Conservation (phyloP, 371 early-diverging fungal genomes). For the Smittium mucronatum region DNA sequence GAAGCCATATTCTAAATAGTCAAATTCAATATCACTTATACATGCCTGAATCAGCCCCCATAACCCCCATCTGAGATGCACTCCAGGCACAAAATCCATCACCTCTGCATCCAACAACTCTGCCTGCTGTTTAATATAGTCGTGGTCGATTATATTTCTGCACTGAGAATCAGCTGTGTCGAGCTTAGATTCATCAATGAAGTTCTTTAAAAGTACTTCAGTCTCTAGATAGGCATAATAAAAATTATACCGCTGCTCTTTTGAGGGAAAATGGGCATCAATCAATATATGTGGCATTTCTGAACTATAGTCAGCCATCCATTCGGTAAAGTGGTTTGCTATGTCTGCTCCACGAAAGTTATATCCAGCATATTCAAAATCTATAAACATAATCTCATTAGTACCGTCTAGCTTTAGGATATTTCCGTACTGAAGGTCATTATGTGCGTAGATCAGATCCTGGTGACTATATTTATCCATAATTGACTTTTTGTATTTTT, state of each 20-base stretch:
- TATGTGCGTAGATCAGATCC: background rate
- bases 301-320: constrained; percentile 69
- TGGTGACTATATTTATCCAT: background rate
- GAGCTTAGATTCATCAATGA: constrained; percentile 19
- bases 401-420: constrained; percentile 43
- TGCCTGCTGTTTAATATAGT: constrained; percentile 13
- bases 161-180: constrained; percentile 25
- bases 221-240: constrained; percentile 47
- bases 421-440: constrained; percentile 63
- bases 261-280: constrained; percentile 40
- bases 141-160: constrained; percentile 16
- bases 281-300: constrained; percentile 36
- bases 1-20: constrained; percentile 55
- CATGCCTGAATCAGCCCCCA: constrained; percentile 74
- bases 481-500: background rate
- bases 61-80: constrained; percentile 66
- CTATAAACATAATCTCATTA: constrained; percentile 53
- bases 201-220: constrained; percentile 5
- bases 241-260: constrained; percentile 42
- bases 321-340: constrained; percentile 83
- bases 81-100: constrained; percentile 41
- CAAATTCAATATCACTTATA: constrained; percentile 69
- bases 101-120: constrained; percentile 26
- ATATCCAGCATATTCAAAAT: constrained; percentile 80
- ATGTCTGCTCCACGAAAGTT: constrained; percentile 72